These are phyloP conservation scores for Poa annua DNA, from an alignment of 176 grass and related monocot species.

Conservation along the genomic window DNA sequence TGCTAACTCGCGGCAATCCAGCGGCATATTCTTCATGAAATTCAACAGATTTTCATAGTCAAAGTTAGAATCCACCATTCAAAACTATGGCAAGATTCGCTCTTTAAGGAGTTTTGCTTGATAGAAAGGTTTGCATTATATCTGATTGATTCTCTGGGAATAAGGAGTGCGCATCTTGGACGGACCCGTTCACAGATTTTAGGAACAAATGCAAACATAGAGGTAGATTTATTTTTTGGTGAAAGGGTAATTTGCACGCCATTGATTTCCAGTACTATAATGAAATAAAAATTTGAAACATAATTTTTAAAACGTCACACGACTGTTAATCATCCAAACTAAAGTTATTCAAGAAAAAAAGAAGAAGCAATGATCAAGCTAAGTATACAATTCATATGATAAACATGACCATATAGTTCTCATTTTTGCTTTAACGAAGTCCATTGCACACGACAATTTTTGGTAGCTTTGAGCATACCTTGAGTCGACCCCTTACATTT, in stretches of 20 bases:
- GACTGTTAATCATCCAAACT: neutral
- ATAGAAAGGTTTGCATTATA: too few relatives aligned
- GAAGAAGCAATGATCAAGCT: neutral
- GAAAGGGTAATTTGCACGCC: neutral
- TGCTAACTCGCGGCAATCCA: neutral
- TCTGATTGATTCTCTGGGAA: too few relatives aligned
- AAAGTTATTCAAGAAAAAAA: neutral
- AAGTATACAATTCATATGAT: neutral
- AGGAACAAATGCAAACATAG: too few relatives aligned
- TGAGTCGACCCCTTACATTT: too few relatives aligned
- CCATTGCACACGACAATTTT: too few relatives aligned
- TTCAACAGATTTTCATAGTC: too few relatives aligned
- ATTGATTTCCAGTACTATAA: neutral
- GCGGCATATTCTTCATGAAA: too few relatives aligned
- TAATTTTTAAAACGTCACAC: neutral
- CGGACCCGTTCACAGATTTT: neutral
- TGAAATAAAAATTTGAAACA: neutral
- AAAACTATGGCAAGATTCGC: too few relatives aligned
- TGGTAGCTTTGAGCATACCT: too few relatives aligned
- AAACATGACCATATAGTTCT: neutral
- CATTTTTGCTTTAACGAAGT: neutral
- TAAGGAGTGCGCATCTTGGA: too few relatives aligned
- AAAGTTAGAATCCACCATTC: too few relatives aligned
- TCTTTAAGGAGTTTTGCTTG: too few relatives aligned
- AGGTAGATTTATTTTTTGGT: neutral